Evolutionary conservation across 2,329 filamentous ascomycete species (phyloP).

Genomic region (Penicillium brevicompactum): DNA sequence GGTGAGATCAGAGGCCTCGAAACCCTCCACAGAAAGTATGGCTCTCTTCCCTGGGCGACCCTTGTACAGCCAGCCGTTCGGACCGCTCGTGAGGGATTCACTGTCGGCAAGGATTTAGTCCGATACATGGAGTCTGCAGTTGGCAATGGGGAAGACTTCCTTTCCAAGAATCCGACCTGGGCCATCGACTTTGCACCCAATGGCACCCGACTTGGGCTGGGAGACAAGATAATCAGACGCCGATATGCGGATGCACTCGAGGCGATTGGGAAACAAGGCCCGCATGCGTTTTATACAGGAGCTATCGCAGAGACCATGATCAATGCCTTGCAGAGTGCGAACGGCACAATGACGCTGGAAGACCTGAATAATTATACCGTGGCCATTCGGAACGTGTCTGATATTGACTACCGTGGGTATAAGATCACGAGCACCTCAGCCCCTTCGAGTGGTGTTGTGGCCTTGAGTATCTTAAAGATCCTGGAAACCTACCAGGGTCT

Average conservation of each 20-base stretch:
- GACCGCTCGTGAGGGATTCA: conserved; percentile 74
- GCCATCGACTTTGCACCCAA: conserved; percentile 86
- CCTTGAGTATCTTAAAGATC: conserved; percentile 76
- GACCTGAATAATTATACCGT: conserved; percentile 76
- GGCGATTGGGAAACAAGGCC: conserved; percentile 71
- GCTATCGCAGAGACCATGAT: conserved; percentile 74
- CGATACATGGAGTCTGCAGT: conserved; percentile 67
- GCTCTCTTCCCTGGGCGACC: conserved; percentile 66
- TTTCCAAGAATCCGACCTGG: conserved; percentile 76
- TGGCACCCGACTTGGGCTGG: conserved; percentile 69
- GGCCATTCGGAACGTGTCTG: conserved; percentile 63
- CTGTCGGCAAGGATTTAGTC: conserved; percentile 71
- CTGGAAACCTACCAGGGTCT: conserved; percentile 74
- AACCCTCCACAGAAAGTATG: conserved; percentile 68
- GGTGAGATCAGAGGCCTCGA: conserved; percentile 73
- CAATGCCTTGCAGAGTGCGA: conserved; percentile 63
- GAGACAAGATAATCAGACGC: conserved; percentile 77
- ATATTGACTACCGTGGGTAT: conserved; percentile 69
- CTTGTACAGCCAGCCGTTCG: conserved; percentile 74
- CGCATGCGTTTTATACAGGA: conserved; percentile 74
- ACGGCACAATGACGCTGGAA: conserved; percentile 82
- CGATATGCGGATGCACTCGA: conserved; percentile 81
- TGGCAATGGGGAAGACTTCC: conserved; percentile 60
- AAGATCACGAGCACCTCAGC: conserved; percentile 67
- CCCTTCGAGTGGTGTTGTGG: conserved; percentile 77